A percentile compares a stretch with the other conserved stretches of the same genome.
These are phyloP conservation scores for Immersiella caudata DNA, from an alignment of 495 filamentous ascomycete species.

Conservation along the genomic window DNA sequence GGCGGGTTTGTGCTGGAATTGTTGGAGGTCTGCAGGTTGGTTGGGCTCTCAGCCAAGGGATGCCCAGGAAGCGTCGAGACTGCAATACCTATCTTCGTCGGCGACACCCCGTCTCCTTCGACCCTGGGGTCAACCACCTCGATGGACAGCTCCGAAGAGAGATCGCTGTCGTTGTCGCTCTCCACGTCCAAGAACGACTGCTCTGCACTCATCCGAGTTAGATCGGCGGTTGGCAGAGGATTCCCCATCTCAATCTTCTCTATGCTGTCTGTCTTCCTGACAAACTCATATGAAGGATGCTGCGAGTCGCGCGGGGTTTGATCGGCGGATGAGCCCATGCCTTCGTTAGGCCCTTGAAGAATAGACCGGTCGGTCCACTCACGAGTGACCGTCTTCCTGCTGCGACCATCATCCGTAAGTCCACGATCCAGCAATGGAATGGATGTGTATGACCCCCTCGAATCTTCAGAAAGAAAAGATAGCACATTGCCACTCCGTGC, in stretches of 20 bases:
- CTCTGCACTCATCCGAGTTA: conserved; percentile 39
- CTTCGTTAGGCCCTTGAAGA: conserved; percentile 41
- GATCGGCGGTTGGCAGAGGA: conserved; percentile 23
- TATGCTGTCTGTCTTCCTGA: conserved; percentile 50
- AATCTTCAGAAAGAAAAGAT: conserved; percentile 55
- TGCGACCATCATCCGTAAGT: conserved; percentile 59
- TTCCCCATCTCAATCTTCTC: conserved; percentile 38
- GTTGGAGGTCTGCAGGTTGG: conserved; percentile 15
- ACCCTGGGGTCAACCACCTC: conserved; percentile 60
- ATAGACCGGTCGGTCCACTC: conserved; percentile 54
- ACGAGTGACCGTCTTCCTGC: conserved; percentile 39
- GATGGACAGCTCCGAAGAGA: conserved; percentile 79
- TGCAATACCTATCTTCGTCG: conserved; percentile 46
- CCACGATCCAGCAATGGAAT: conserved; percentile 76
- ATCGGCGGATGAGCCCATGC: conserved; percentile 30
- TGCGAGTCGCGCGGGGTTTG: conserved; percentile 39
- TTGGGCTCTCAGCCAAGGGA: conserved; percentile 54
- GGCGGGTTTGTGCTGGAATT: conserved; percentile 57
- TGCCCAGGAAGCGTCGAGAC: conserved; percentile 59
- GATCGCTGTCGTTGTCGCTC: conserved; percentile 70
- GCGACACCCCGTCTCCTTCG: conserved; percentile 39
- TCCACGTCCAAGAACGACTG: conserved; percentile 68
- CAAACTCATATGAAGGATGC: conserved; percentile 52
- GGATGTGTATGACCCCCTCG: conserved; percentile 68
- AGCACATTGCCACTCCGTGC: conserved; percentile 35